phyloP scores from a whole-genome alignment of 1,284 basidiomycete genomes.

The Sphaerobolus stellatus region DNA sequence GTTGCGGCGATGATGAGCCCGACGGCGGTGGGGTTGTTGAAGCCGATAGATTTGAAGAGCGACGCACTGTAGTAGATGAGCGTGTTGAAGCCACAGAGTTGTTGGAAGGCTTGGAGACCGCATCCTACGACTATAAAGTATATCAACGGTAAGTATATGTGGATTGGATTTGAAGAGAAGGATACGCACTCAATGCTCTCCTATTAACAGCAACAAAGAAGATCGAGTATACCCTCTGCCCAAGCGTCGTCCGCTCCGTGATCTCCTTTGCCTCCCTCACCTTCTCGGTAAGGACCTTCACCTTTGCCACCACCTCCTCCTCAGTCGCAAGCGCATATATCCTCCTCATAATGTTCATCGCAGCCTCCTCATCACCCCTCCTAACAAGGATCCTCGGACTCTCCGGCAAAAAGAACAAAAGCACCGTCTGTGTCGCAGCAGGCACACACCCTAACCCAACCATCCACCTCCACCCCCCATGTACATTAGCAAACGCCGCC shows the following conservation, averaged over 20 bases:
- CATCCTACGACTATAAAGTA: conserved; percentile 62
- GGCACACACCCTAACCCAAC: conserved; percentile 73
- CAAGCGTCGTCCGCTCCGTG: conserved; percentile 58
- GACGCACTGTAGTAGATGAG: conserved; percentile 79
- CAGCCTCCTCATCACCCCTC: conserved; percentile 2
- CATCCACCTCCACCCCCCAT: conserved; percentile 82
- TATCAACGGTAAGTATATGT: background rate
- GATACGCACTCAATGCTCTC: conserved; percentile 63
- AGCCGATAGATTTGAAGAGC: conserved; percentile 78
- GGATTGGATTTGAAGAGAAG: background rate
- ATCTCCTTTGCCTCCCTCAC: conserved; percentile 67
- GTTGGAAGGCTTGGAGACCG: conserved; percentile 80
- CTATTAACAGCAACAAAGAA: conserved; percentile 59
- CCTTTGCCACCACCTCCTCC: conserved; percentile 68
- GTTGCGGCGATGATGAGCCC: conserved; percentile 77
- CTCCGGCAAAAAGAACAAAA: conserved; percentile 71
- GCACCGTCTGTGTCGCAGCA: conserved; percentile 60
- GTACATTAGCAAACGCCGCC: conserved; percentile 64
- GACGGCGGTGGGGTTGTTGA: conserved; percentile 77
- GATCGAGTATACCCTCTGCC: conserved; percentile 56
- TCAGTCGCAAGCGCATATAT: conserved; percentile 67
- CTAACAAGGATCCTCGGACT: conserved; percentile 46
- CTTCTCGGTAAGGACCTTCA: conserved; percentile 42
- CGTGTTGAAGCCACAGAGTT: conserved; percentile 76
- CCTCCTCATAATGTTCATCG: conserved; percentile 51